A percentile compares a stretch with the other conserved stretches of the same genome.
Evolutionary conservation across 257 asterid species (phyloP).

Genomic region (Dorcoceras hygrometricum): DNA sequence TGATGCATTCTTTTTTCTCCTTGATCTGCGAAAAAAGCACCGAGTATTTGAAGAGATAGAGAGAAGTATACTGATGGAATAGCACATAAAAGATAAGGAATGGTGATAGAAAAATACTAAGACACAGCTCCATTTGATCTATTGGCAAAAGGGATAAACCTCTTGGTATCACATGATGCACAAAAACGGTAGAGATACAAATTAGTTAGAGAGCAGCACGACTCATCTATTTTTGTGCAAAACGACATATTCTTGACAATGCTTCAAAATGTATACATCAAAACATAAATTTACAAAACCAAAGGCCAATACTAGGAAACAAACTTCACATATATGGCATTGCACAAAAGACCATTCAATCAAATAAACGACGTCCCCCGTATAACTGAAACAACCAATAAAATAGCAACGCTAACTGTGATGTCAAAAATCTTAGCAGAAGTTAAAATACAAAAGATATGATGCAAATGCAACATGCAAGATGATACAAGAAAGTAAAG

Average conservation of each 20-base stretch:
- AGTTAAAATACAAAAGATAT: neutral
- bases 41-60: neutral
- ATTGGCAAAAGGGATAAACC: neutral
- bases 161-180: neutral
- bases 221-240: neutral
- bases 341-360: neutral
- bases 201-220: neutral
- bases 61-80: neutral
- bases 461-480: conserved; percentile 10
- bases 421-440: neutral
- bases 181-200: neutral
- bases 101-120: neutral
- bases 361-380: neutral
- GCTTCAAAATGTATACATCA: neutral
- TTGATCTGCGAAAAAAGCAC: conserved; percentile 52
- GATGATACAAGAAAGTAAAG: neutral
- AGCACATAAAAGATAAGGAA: neutral
- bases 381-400: neutral
- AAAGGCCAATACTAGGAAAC: neutral
- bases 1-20: conserved; percentile 75
- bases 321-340: neutral
- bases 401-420: neutral
- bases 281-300: neutral
- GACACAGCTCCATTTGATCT: neutral
- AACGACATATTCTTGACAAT: neutral